Evolutionary conservation across 2,329 filamentous ascomycete species (phyloP).

Genomic region (Fusarium sororula): DNA sequence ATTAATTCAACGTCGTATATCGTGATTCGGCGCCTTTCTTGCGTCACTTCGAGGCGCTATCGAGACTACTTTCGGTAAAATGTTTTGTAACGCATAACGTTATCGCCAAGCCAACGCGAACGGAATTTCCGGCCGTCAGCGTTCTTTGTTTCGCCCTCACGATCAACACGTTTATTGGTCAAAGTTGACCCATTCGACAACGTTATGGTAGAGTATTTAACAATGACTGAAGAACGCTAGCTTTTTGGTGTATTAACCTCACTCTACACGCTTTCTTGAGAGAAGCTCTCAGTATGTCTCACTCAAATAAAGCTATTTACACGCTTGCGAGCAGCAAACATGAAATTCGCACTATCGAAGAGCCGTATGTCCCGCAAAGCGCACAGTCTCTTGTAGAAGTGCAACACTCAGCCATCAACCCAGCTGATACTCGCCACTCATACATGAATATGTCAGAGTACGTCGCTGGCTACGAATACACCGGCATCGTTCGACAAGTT

Average conservation of each 20-base stretch:
- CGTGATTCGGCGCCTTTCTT: accelerated
- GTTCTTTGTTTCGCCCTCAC: accelerated
- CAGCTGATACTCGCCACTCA: conserved; percentile 23
- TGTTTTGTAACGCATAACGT: neutral
- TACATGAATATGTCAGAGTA: conserved; percentile 5
- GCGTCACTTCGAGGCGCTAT: neutral
- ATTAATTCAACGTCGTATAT: neutral
- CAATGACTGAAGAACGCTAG: accelerated
- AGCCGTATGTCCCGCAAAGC: neutral
- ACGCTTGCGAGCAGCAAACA: neutral
- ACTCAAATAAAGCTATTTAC: conserved; percentile 8
- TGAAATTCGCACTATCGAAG: neutral
- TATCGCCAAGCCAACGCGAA: neutral
- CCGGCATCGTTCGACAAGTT: neutral
- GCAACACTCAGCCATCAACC: conserved; percentile 25
- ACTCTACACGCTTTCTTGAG: neutral
- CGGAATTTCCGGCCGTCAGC: neutral
- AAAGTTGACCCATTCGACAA: accelerated
- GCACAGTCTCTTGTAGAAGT: conserved; percentile 21
- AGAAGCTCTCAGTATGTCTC: neutral
- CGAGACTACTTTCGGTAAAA: accelerated
- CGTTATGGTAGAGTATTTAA: neutral
- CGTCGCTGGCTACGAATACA: conserved; percentile 19
- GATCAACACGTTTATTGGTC: too few relatives aligned
- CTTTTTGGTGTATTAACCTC: accelerated